These are phyloP conservation scores for Tuber melanosporum DNA, from an alignment of 495 filamentous ascomycete genomes.

Conservation along the genomic window DNA sequence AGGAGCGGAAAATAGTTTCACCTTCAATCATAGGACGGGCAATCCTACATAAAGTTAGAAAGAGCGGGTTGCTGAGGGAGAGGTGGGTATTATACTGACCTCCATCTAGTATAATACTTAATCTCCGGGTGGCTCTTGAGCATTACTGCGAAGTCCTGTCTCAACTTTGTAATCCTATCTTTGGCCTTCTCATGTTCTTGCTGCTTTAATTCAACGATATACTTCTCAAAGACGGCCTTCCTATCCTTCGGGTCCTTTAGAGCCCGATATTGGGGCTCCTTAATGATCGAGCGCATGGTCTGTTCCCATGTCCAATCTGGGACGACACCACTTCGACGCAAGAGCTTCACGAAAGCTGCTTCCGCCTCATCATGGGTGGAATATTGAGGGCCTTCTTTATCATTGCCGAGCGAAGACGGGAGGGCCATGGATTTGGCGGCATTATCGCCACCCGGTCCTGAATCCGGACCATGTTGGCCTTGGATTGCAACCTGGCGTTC, in stretches of 20 bases:
- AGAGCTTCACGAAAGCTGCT: slow-evolving; percentile 83
- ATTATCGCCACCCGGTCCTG: slow-evolving; percentile 20
- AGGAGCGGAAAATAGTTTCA: slow-evolving; percentile 89
- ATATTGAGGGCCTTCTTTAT: slow-evolving; percentile 59
- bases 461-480: slow-evolving; percentile 34
- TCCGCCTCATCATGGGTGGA: slow-evolving; percentile 83
- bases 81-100: slow-evolving; percentile 40
- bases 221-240: slow-evolving; percentile 91
- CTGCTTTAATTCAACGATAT: slow-evolving; percentile 76
- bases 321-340: slow-evolving; percentile 76
- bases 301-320: slow-evolving; percentile 92
- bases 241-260: slow-evolving; percentile 90
- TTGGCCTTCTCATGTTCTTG: slow-evolving; percentile 94
- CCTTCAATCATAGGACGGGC: slow-evolving; percentile 90
- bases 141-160: slow-evolving; percentile 92
- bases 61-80: background rate
- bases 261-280: slow-evolving; percentile 87
- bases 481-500: slow-evolving; percentile 41
- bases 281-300: slow-evolving; percentile 79
- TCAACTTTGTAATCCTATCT: slow-evolving; percentile 87
- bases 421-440: slow-evolving; percentile 34
- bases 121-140: slow-evolving; percentile 94
- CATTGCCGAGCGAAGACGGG: slow-evolving; percentile 34
- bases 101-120: slow-evolving; percentile 96
- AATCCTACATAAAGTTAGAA: slow-evolving; percentile 47